Conservation (phyloP, 805 yeast species). For the Wickerhamomyces ciferrii region DNA sequence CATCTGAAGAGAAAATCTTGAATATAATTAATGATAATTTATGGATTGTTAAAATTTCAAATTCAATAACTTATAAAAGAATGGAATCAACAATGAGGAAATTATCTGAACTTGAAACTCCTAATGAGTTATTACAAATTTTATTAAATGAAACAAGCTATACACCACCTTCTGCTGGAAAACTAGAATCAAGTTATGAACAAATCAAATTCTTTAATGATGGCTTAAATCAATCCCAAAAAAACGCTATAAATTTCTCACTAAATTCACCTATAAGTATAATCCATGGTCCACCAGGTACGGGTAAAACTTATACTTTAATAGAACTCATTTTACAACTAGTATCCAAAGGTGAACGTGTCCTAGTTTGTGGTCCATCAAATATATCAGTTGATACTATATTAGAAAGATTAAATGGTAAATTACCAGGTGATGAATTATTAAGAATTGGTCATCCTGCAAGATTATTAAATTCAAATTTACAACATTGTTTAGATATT, state of each 20-base stretch:
- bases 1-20: slow-evolving; percentile 43
- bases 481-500: slow-evolving; percentile 73
- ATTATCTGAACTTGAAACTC: slow-evolving; percentile 41
- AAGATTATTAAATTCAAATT: slow-evolving; percentile 55
- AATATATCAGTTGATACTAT: slow-evolving; percentile 91
- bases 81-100: slow-evolving; percentile 77
- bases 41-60: slow-evolving; percentile 55
- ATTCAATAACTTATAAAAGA: slow-evolving; percentile 68
- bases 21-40: slow-evolving; percentile 39
- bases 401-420: slow-evolving; percentile 59
- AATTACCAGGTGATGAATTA: slow-evolving; percentile 41
- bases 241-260: slow-evolving; percentile 64
- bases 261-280: slow-evolving; percentile 52
- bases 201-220: slow-evolving; percentile 33
- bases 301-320: slow-evolving; percentile 79
- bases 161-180: no score
- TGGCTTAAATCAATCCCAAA: slow-evolving; percentile 53
- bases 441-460: slow-evolving; percentile 94
- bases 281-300: slow-evolving; percentile 77
- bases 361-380: slow-evolving; percentile 91
- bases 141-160: slow-evolving; percentile 40
- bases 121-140: slow-evolving; percentile 36
- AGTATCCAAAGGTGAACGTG: slow-evolving; percentile 45
- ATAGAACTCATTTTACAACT: slow-evolving; percentile 79
- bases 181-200: neutral